These are phyloP conservation scores for Syzygium syzygioides DNA, from an alignment of 441 rosid species.

Conservation along the genomic window DNA sequence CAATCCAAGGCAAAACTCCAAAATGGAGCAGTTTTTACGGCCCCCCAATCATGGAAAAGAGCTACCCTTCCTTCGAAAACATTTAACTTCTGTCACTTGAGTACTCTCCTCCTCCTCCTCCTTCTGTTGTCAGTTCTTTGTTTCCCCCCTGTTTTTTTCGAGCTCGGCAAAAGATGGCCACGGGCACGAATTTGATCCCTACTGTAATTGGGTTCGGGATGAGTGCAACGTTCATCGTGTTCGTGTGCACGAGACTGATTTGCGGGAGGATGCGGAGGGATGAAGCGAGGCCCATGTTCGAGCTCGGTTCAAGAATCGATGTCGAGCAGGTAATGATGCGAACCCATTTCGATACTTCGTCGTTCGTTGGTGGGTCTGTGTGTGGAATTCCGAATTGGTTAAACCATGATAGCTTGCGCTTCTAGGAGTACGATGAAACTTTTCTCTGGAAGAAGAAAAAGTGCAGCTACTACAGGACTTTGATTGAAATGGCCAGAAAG, in stretches of 20 bases:
- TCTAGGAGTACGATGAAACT: not conserved
- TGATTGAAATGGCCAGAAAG: not conserved
- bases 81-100: not conserved
- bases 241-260: constrained; percentile 50
- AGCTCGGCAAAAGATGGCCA: constrained; percentile 28
- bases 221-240: constrained; percentile 58
- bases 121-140: not conserved
- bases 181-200: constrained; percentile 46
- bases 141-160: not conserved
- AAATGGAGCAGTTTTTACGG: not conserved
- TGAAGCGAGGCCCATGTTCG: constrained; percentile 36
- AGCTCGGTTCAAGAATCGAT: constrained; percentile 41
- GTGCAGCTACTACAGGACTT: not conserved
- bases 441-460: not conserved
- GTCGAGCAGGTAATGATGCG: constrained; percentile 38
- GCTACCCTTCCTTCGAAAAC: not conserved
- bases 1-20: not conserved
- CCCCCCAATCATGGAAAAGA: not conserved
- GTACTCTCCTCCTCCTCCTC: not conserved
- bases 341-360: not conserved
- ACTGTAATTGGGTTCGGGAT: constrained; percentile 54
- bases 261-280: constrained; percentile 44
- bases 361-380: not conserved
- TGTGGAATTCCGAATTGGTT: not conserved
- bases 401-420: not conserved